A percentile compares a stretch with the other conserved stretches of the same genome.
phyloP scores from a whole-genome alignment of 164 flowering plant species.

The Aristolochia contorta region DNA sequence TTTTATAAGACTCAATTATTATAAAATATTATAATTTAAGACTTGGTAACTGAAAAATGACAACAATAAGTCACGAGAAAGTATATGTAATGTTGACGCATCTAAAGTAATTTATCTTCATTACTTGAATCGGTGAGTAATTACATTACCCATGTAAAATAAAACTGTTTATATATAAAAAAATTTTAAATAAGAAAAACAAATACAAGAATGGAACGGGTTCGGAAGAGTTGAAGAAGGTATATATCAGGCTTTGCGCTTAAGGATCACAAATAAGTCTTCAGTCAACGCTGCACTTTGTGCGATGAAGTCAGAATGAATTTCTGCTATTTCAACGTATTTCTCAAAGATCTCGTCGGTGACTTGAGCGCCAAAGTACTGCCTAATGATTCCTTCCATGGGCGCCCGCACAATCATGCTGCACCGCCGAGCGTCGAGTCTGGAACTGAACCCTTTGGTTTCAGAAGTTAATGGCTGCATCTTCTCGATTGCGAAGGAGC shows the following conservation, averaged over 20 bases:
- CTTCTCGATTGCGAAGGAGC: constrained; percentile 10
- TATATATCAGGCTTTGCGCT: constrained; percentile 8
- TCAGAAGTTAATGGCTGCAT: background rate
- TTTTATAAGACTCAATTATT: too few relatives aligned
- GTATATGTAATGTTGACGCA: too few relatives aligned
- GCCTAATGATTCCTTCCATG: constrained; percentile 7
- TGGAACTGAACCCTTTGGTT: background rate
- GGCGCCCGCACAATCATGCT: constrained; percentile 9
- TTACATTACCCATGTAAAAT: too few relatives aligned
- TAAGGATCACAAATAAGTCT: constrained; percentile 11
- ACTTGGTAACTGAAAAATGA: too few relatives aligned
- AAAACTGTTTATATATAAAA: too few relatives aligned
- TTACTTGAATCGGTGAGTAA: too few relatives aligned
- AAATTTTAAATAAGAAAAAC: too few relatives aligned
- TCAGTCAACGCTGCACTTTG: background rate
- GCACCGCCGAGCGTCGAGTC: background rate
- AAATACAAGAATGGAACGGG: too few relatives aligned
- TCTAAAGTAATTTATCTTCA: too few relatives aligned
- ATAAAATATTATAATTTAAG: too few relatives aligned
- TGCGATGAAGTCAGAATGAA: background rate
- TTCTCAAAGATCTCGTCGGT: constrained; percentile 10
- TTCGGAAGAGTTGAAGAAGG: too few relatives aligned
- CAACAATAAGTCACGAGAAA: too few relatives aligned
- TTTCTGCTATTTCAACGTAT: constrained; percentile 3
- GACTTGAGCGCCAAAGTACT: constrained; percentile 14